Base-by-base conservation (phyloP, 768 basidiomycete species). In the Boletus tomentosulus region DNA sequence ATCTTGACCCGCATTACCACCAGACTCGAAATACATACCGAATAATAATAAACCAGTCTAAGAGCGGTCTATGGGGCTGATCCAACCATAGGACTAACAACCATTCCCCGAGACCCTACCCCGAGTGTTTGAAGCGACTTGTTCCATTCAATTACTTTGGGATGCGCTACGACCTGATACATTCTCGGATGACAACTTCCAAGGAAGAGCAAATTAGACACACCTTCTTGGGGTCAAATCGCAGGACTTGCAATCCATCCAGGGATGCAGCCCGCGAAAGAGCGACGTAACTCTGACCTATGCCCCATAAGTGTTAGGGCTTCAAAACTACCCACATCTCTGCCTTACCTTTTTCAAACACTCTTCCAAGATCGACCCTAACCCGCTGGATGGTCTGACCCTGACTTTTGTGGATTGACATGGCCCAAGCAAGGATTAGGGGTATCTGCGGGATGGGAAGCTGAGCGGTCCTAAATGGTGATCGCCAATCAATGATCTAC, bases 401-500 rank as follows among this genome's bases (percentile, higher is more conserved):
- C 62, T 89, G 88, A 53, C 79, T 81, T 67, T 90, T 90, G 71
- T 89, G 87, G 53, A 90, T 88, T 2, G 82, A 82, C 74, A 87
- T 84, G 0, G 87, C 86, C 86, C 85, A 89, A 0, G 86, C 83
- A 0, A 86, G 77, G 46, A 90, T 87, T 4, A 95, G 68, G 0
- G 89, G 87, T 2, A 91, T 61, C 84, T 89, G 58, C 2, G 11
- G 27, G 19, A 39, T 11, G 22, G 9, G 39, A 10, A 24, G 46
- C 22, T 54, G 3, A 53, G 25, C 10, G 8, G n/a, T 34, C 31
- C 3, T 25, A 12, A 16, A 46, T 6, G 3, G 3, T 6, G 6
- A 28, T n/a, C 1, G 15, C 22, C 12, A 33, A 9, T 10, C 19
- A 13, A 38, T 2, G n/a, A 52, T 60, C 4, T 15, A 70, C 76